Base-by-base conservation (phyloP, 108 stramenopile genomes). In the Cyclotella cryptica region DNA sequence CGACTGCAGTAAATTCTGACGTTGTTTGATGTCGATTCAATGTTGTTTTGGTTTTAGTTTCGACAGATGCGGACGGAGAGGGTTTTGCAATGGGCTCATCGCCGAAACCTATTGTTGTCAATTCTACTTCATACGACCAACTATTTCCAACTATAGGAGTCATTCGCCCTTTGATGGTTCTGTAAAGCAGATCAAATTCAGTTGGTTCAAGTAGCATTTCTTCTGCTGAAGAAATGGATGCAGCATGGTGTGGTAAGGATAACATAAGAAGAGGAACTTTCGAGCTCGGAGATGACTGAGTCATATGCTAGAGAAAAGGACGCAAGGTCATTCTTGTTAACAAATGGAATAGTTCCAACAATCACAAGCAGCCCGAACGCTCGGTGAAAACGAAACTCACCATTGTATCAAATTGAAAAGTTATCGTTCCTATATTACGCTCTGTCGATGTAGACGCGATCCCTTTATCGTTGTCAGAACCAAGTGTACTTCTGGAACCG, bases 221-320 rank as follows among this genome's bases (percentile, higher is more conserved):
- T 13, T 84, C 79, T 35, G 78, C 78, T 18, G 72, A 42, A 19
- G 85, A 68, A 19, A 95, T 80, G 8, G 83, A 80, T 58, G 87
- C 74, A 40, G 86, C 87, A 78, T 95, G 94, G 80, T 95, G 94
- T 12, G 94, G 94, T 51, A 95, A 74, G n/a, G 90, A 87, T 55
- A 95, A 55, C 89, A 92, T 95, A n/a, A 95, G 77, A 52, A 95
- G 76, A 42, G 75, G 62, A 18, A 77, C 75, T 66, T 78, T 58
- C 0, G 52, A 70, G 44, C 42, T 74, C 63, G 62, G 71, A 53
- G 83, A 65, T 72, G 71, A 62, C 11, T 76, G 75, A 44, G 84
- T 80, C 79, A 87, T 84, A 67, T 72, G 68, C 74, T 66, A 24
- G 5, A 2, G 15, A 10, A 63, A 49, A 45, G 13, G 9, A 49